These are phyloP conservation scores for Coemansia sp. DNA, from an alignment of 192 early-diverging fungal species.

Conservation along the genomic window DNA sequence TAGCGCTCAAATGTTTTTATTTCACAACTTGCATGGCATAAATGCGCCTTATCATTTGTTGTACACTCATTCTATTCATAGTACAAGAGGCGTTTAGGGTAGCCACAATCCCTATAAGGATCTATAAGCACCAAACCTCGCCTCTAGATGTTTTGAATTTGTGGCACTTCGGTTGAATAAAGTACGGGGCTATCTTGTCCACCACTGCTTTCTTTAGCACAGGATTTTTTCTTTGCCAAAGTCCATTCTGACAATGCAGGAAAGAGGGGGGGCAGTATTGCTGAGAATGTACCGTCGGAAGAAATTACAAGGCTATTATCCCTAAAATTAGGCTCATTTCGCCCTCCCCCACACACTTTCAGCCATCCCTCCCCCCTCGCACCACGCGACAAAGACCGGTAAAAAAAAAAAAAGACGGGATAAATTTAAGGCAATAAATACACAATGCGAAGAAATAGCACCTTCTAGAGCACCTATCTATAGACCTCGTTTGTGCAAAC, in stretches of 20 bases:
- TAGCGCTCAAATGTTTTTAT: slow-evolving; percentile 1
- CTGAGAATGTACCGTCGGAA: neutral
- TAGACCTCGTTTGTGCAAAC: neutral
- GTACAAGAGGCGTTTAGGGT: neutral
- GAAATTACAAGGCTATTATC: neutral
- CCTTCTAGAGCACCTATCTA: neutral
- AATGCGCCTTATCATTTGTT: neutral
- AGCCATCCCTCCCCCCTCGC: neutral
- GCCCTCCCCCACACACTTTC: neutral
- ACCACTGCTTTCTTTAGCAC: neutral
- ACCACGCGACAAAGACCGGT: neutral
- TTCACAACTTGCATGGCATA: neutral
- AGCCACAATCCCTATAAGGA: neutral
- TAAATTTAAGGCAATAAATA: neutral
- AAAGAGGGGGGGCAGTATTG: neutral
- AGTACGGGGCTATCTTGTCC: neutral
- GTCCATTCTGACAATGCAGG: neutral
- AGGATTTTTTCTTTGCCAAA: neutral
- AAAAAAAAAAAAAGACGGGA: neutral
- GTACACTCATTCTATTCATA: neutral
- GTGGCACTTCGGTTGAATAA: slow-evolving; percentile 3
- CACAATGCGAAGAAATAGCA: neutral
- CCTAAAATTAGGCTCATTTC: slow-evolving; percentile 6
- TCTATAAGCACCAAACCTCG: neutral
- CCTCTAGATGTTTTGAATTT: neutral